Conservation (phyloP, 2,329 filamentous ascomycete species). For the Fusarium agapanthi region DNA sequence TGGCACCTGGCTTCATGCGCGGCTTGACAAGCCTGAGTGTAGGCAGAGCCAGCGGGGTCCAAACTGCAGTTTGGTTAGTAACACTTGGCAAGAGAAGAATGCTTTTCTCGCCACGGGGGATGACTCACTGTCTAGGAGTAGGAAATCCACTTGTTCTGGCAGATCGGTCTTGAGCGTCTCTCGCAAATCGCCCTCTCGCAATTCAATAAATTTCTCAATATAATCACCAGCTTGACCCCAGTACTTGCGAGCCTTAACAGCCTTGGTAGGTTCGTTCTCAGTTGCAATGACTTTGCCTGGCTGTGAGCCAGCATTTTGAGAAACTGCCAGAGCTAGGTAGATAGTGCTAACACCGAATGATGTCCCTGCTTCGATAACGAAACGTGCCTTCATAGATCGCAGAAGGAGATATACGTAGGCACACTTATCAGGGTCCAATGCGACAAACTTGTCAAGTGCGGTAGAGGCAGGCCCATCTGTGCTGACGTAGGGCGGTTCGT, state of each 20-base stretch:
- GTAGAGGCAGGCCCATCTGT: conserved; percentile 30
- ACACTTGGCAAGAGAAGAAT: neutral
- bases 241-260: conserved; percentile 58
- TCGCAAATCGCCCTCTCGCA: conserved; percentile 65
- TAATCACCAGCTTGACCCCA: conserved; percentile 62
- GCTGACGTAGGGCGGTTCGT: conserved; percentile 44
- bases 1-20: conserved; percentile 55
- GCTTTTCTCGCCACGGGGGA: fast-evolving
- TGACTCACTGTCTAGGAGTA: conserved; percentile 68
- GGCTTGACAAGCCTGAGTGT: conserved; percentile 58
- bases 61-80: conserved; percentile 53
- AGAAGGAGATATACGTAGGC: conserved; percentile 64
- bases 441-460: conserved; percentile 63
- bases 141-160: conserved; percentile 60
- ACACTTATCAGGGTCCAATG: conserved; percentile 67
- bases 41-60: conserved; percentile 63
- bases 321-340: conserved; percentile 67
- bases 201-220: conserved; percentile 61
- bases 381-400: conserved; percentile 56
- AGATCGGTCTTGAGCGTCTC: conserved; percentile 60
- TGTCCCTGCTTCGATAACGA: conserved; percentile 68
- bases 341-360: conserved; percentile 70
- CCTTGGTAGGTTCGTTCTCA: conserved; percentile 66
- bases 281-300: conserved; percentile 62
- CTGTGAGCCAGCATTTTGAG: conserved; percentile 52